Conservation (phyloP, 495 filamentous ascomycete species). For the Cudoniella acicularis region DNA sequence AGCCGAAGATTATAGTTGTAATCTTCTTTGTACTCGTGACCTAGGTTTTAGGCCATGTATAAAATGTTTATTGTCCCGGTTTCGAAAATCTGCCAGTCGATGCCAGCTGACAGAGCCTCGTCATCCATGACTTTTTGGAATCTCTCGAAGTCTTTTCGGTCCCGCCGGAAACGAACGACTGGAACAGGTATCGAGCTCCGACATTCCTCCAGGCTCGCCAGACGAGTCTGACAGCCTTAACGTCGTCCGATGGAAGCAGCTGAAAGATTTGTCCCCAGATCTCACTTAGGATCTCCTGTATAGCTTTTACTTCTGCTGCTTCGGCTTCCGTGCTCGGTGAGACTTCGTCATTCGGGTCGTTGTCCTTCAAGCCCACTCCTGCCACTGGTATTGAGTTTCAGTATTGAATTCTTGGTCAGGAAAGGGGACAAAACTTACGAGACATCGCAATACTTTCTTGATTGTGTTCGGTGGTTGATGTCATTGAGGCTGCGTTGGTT, state of each 20-base stretch:
- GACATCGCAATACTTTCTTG: too few species aligned
- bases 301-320: too few species aligned
- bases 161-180: not conserved
- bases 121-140: not conserved
- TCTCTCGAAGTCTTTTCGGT: not conserved
- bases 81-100: not conserved
- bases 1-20: not conserved
- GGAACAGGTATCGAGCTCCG: not conserved
- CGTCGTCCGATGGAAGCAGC: not conserved
- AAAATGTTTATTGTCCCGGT: not conserved
- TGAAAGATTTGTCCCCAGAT: not conserved
- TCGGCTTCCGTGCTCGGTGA: too few species aligned
- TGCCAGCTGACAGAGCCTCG: not conserved
- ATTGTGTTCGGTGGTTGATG: too few species aligned
- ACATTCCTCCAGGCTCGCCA: not conserved
- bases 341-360: too few species aligned
- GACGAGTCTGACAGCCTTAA: not conserved
- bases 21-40: not conserved
- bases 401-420: too few species aligned
- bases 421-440: too few species aligned
- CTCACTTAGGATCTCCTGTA: not conserved
- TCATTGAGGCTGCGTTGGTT: too few species aligned
- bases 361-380: too few species aligned
- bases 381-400: too few species aligned
- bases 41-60: not conserved